Base-by-base conservation (phyloP, 2,329 filamentous ascomycete species). In the Hypocreales sp. region DNA sequence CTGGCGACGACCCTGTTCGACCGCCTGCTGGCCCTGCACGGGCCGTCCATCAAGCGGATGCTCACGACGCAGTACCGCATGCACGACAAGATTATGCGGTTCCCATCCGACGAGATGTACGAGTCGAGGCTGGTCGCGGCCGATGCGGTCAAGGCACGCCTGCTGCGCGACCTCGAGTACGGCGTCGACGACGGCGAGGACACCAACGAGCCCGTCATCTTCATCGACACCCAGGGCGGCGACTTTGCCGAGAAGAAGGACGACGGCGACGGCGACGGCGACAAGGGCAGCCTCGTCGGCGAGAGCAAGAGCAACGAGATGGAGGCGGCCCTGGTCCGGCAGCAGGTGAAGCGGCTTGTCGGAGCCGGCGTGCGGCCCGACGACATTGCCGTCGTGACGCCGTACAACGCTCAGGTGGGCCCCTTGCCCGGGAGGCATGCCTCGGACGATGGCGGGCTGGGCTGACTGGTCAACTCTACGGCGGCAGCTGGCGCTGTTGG, bases 21-120 rank as follows among this genome's bases (percentile, higher is more conserved):
- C 50, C 70, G 90, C 16, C 63, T 98, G 22, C 63, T 98, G 24
- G 64, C 67, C 5, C 60, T 94, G 11, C 81, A 98, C 46, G 90
- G 90, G 1, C 56, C 73, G 1, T 61, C 61, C 5, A 84, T 98
- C 56, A 95, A 95, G 58, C 67, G 80, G 27, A 93, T 95, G 81
- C 69, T 98, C 15, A 95, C 83, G 4, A 92, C 79, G 5, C 90
- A 98, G 55, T 98, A 98, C 51, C 83, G 90, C 20, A 98, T 98
- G 90, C 84, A 98, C 47, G 79, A 92, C 45, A 73, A 64, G 29
- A 95, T 98, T 42, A 95, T 95, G 86, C 67, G 72, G 6, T 98
- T 94, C 43, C 87, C 90, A 0, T 94, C 87, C 1, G 68, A 80
- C 35, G 76, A 87, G 46, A 63, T 95, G 8, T 98, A 98, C 54